A percentile compares a stretch with the other conserved stretches of the same genome.
Conservation (phyloP, 2,329 filamentous ascomycete species). For the Ophiostoma sp. region DNA sequence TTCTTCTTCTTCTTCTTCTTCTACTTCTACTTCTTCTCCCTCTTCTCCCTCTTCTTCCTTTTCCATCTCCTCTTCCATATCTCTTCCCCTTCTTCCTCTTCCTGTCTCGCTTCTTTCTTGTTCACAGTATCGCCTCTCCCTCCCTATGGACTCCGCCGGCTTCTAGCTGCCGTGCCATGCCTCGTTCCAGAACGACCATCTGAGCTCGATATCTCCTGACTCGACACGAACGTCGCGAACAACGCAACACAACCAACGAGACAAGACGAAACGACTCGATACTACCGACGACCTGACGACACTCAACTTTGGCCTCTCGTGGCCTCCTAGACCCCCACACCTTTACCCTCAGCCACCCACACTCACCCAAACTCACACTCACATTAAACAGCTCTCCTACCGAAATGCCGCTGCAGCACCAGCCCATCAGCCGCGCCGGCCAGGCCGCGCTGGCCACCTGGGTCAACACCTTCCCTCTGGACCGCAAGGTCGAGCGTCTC, state of each 20-base stretch:
- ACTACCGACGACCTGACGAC: neutral
- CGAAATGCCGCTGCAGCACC: constrained; percentile 33
- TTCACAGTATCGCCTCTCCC: neutral
- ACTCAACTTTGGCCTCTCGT: neutral
- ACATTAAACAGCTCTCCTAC: neutral
- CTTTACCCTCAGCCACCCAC: neutral
- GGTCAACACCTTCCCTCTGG: constrained; percentile 46
- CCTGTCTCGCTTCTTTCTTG: neutral
- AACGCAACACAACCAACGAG: neutral
- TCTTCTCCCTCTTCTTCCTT: neutral
- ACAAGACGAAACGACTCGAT: neutral
- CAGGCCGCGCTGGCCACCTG: constrained; percentile 54
- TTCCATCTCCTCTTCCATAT: neutral
- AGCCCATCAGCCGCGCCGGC: constrained; percentile 38
- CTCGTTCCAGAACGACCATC: neutral
- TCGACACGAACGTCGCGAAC: neutral
- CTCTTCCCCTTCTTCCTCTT: neutral
- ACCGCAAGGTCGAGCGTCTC: constrained; percentile 43
- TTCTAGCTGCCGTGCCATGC: constrained; percentile 12
- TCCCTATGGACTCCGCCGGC: neutral
- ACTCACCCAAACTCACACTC: neutral
- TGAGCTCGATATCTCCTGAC: neutral
- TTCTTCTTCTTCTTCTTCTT: neutral
- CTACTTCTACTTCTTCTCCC: neutral
- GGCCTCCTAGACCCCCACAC: no score